These are phyloP conservation scores for Aspergillus pseudoviridinutans DNA, from an alignment of 2,329 filamentous ascomycete genomes.

Conservation along the genomic window DNA sequence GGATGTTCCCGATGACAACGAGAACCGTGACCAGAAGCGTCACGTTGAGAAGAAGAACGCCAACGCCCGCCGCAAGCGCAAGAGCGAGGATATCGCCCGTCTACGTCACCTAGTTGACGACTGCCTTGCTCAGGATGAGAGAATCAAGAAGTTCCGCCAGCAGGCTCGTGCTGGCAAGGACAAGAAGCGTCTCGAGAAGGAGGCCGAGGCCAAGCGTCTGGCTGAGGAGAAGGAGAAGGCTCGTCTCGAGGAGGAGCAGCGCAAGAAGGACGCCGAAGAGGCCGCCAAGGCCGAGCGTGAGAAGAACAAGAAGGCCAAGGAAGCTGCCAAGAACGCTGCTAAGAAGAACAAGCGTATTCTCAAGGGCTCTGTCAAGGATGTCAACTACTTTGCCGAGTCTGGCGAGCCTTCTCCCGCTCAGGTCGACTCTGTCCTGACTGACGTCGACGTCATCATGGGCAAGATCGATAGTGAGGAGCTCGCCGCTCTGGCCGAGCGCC, in stretches of 20 bases:
- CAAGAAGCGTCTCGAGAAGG: conserved; percentile 85
- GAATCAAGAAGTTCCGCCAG: conserved; percentile 96
- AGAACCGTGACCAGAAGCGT: conserved; percentile 98
- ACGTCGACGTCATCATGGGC: conserved; percentile 80
- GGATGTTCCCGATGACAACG: conserved; percentile 97
- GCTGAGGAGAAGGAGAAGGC: conserved; percentile 79
- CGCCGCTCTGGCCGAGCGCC: conserved; percentile 73
- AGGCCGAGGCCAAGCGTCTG: conserved; percentile 83
- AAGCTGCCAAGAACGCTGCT: conserved; percentile 95
- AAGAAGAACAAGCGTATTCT: conserved; percentile 99
- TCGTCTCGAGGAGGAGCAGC: conserved; percentile 78
- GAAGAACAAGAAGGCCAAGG: conserved; percentile 90
- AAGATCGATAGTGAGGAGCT: conserved; percentile 92
- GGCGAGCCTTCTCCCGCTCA: conserved; percentile 69
- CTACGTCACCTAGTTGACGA: conserved; percentile 89
- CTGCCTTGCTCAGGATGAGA: conserved; percentile 77
- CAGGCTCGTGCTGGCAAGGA: conserved; percentile 91
- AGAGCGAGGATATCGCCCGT: conserved; percentile 93
- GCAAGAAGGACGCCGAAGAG: conserved; percentile 78
- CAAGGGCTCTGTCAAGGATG: conserved; percentile 90
- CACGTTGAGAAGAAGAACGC: conserved; percentile 98
- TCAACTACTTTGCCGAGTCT: conserved; percentile 81
- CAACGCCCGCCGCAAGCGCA: conserved; percentile 98
- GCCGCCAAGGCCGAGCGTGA: conserved; percentile 80
- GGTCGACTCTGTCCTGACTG: conserved; percentile 77